A percentile compares a stretch with the other conserved stretches of the same genome.
Evolutionary conservation across 129 eudicot genomes (phyloP).

Genomic region (Flaveria bidentis): DNA sequence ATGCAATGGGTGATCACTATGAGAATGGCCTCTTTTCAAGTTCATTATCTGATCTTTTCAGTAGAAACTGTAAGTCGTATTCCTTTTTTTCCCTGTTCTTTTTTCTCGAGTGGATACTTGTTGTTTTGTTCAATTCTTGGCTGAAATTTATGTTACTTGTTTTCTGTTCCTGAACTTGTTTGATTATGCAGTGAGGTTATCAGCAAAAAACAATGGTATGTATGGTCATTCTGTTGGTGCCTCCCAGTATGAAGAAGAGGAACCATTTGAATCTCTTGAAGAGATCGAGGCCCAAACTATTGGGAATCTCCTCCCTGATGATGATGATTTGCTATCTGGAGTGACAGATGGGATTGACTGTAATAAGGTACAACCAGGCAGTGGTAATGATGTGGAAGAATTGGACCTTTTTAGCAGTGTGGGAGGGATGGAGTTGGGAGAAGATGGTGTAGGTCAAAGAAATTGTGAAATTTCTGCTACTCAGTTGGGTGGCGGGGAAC

Average conservation of each 20-base stretch:
- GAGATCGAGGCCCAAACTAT: slow-evolving; percentile 97
- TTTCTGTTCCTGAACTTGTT: slow-evolving; percentile 21
- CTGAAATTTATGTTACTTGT: neutral
- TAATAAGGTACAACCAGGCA: slow-evolving; percentile 37
- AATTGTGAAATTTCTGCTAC: slow-evolving; percentile 42
- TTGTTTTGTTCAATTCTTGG: too few relatives aligned
- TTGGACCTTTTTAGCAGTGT: slow-evolving; percentile 80
- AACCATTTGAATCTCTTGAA: slow-evolving; percentile 73
- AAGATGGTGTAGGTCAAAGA: slow-evolving; percentile 54
- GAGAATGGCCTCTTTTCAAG: slow-evolving; percentile 89
- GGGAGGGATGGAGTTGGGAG: slow-evolving; percentile 95
- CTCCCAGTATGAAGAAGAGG: slow-evolving; percentile 67
- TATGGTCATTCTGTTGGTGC: slow-evolving; percentile 74
- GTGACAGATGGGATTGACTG: slow-evolving; percentile 76
- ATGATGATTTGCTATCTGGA: slow-evolving; percentile 91
- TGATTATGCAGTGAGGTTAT: slow-evolving; percentile 62
- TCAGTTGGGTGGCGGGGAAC: slow-evolving; percentile 39
- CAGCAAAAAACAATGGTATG: slow-evolving; percentile 48
- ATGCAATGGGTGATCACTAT: slow-evolving; percentile 52
- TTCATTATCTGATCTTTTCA: slow-evolving; percentile 73
- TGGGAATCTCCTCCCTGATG: slow-evolving; percentile 91
- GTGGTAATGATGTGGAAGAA: slow-evolving; percentile 67
- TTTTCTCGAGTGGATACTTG: neutral
- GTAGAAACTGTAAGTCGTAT: slow-evolving; percentile 55
- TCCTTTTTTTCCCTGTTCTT: neutral